Conservation (phyloP, 1,284 basidiomycete species). For the Trametes hirsuta region DNA sequence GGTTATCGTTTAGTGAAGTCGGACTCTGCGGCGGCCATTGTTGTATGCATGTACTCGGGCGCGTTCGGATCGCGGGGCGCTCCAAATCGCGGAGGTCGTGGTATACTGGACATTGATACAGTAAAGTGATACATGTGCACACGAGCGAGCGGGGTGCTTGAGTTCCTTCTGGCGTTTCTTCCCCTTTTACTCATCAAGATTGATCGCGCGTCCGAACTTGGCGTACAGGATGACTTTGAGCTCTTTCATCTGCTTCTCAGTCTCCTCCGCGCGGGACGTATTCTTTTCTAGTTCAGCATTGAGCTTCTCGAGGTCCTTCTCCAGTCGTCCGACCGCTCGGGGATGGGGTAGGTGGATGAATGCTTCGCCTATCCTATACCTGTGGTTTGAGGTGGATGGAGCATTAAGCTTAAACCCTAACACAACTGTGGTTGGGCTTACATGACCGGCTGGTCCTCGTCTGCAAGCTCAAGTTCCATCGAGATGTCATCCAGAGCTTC, state of each 20-base stretch:
- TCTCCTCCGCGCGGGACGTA: conserved; percentile 64
- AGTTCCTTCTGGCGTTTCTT: background rate
- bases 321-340: conserved; percentile 76
- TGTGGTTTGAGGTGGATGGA: conserved; percentile 33
- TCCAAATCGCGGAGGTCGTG: background rate
- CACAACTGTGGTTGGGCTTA: conserved; percentile 41
- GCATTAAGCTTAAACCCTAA: background rate
- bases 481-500: conserved; percentile 90
- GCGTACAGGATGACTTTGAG: conserved; percentile 89
- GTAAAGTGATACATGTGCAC: conserved; percentile 7
- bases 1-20: background rate
- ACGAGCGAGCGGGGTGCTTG: background rate
- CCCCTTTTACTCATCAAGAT: conserved; percentile 69
- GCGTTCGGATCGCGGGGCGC: background rate
- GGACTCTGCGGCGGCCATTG: background rate
- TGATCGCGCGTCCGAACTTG: conserved; percentile 94
- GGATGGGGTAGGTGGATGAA: conserved; percentile 81
- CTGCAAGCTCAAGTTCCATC: conserved; percentile 87
- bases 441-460: conserved; percentile 82
- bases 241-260: conserved; percentile 86
- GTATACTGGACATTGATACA: conserved; percentile 14
- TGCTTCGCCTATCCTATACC: conserved; percentile 90
- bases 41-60: background rate
- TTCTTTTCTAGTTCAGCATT: conserved; percentile 63
- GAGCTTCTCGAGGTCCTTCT: conserved; percentile 67